Evolutionary conservation across 192 early-diverging fungal species (phyloP).

Genomic region (Funneliformis geosporum): DNA sequence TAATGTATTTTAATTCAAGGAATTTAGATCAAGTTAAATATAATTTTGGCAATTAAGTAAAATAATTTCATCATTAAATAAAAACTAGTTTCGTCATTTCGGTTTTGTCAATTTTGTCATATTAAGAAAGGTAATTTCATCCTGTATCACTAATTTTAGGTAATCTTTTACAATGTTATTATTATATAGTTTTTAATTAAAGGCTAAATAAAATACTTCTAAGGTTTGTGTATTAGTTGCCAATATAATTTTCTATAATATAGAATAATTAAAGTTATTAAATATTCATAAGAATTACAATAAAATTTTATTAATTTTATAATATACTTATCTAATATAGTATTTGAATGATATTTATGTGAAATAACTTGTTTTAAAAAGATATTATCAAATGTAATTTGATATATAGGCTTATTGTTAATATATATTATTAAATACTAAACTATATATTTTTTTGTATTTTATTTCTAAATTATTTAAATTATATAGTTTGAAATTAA

Average conservation of each 20-base stretch:
- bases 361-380: neutral
- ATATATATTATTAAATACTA: constrained; percentile 3
- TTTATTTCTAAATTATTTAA: neutral
- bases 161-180: neutral
- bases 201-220: no score
- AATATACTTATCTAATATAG: neutral
- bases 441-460: neutral
- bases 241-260: neutral
- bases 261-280: neutral
- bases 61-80: no score
- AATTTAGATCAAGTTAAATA: no score
- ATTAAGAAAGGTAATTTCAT: no score
- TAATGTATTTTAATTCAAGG: no score
- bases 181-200: neutral
- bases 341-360: neutral
- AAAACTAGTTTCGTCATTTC: no score
- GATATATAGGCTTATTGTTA: neutral
- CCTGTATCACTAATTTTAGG: no score
- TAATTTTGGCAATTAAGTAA: no score
- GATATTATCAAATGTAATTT: neutral
- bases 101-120: no score
- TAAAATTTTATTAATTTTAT: no score
- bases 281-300: neutral
- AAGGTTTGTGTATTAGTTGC: neutral
- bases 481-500: constrained; percentile 4